phyloP scores from a whole-genome alignment of 768 basidiomycete genomes.

The Daedalea quercina region DNA sequence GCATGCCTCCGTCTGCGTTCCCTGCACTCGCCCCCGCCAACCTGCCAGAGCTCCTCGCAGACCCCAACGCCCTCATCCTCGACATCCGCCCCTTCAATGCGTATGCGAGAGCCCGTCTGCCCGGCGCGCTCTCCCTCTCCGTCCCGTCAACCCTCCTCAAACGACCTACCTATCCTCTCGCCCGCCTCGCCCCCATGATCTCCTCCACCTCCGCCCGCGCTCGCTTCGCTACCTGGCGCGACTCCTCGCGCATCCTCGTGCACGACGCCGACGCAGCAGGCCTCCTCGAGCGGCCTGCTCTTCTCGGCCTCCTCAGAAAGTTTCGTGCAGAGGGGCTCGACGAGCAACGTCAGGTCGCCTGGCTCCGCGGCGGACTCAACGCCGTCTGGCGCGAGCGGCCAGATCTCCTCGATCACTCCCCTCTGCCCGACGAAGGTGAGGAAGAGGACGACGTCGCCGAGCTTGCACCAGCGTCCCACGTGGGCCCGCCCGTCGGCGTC shows the following conservation, averaged over 20 bases:
- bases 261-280: constrained; percentile 74
- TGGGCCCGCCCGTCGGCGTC: neutral
- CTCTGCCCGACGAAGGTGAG: constrained; percentile 30
- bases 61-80: constrained; percentile 54
- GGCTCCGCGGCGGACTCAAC: constrained; percentile 81
- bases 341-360: constrained; percentile 53
- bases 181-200: constrained; percentile 77
- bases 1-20: constrained; percentile 17
- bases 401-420: constrained; percentile 45
- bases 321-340: constrained; percentile 53
- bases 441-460: constrained; percentile 7
- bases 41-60: constrained; percentile 26
- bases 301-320: constrained; percentile 69
- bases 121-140: constrained; percentile 72
- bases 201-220: constrained; percentile 48
- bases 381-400: constrained; percentile 51
- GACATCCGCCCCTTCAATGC: constrained; percentile 86
- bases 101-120: constrained; percentile 58
- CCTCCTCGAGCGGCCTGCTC: constrained; percentile 59
- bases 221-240: constrained; percentile 54
- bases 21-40: constrained; percentile 19
- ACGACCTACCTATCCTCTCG: constrained; percentile 78
- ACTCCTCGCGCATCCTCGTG: constrained; percentile 62
- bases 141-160: constrained; percentile 94
- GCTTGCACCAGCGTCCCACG: constrained; percentile 11